Evolutionary conservation across 495 filamentous ascomycete species (phyloP).

Genomic region (Polyplosphaeria fusca): DNA sequence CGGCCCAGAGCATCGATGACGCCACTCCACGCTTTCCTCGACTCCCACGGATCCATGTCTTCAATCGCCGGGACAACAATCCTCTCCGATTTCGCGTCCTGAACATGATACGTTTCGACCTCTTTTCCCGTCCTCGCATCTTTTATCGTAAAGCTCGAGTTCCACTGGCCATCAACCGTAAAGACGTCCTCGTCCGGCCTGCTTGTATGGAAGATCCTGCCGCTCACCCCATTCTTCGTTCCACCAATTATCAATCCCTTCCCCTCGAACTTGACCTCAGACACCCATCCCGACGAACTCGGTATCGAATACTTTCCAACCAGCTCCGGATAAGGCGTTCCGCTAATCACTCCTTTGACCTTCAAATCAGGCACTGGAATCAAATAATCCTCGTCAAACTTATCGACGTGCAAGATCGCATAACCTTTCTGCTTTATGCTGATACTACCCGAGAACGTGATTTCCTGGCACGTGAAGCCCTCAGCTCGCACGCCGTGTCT

Average conservation of each 20-base stretch:
- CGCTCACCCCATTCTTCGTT: constrained; percentile 11
- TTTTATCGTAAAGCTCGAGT: constrained; percentile 2
- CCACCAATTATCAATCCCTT: constrained; percentile 12
- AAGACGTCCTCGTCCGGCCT: constrained; percentile 3
- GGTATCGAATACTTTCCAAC: constrained; percentile 6
- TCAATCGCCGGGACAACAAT: background rate
- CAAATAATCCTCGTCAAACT: constrained; percentile 51
- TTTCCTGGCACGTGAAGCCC: constrained; percentile 38
- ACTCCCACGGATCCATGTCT: constrained; percentile 20
- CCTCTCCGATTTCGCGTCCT: background rate
- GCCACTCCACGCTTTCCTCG: constrained; percentile 9
- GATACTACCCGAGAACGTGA: constrained; percentile 36
- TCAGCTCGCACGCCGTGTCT: constrained; percentile 32
- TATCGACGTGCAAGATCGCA: constrained; percentile 44
- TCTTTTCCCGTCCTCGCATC: constrained; percentile 7
- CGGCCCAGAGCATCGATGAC: constrained; percentile 1
- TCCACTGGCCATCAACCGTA: constrained; percentile 15
- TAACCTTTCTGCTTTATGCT: constrained; percentile 40
- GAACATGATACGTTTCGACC: constrained; percentile 9
- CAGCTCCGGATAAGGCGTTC: constrained; percentile 35
- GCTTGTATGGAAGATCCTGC: background rate
- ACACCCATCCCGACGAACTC: constrained; percentile 2
- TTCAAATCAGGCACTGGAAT: constrained; percentile 47
- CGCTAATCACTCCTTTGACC: constrained; percentile 46
- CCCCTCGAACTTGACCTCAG: constrained; percentile 19